Evolutionary conservation across 441 rosid genomes (phyloP).

Genomic region (Arabidopsis lyrata): DNA sequence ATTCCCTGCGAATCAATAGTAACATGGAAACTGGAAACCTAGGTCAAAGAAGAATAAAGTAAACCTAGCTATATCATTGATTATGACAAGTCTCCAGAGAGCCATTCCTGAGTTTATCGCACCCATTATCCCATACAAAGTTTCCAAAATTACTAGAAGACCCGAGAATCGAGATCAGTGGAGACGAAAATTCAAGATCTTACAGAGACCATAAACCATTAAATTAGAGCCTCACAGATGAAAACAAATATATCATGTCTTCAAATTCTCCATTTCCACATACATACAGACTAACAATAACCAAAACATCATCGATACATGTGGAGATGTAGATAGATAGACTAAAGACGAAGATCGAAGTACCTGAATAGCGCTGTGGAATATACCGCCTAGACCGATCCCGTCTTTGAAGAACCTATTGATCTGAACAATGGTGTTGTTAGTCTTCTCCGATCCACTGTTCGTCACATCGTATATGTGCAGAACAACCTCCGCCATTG

Average conservation of each 20-base stretch:
- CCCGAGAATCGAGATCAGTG: not conserved
- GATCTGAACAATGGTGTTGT: conserved; percentile 88
- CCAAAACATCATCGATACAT: conserved; percentile 2
- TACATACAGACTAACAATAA: conserved; percentile 2
- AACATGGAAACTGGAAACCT: no score
- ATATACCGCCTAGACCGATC: conserved; percentile 94
- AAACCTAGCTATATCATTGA: conserved; percentile 14
- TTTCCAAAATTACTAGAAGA: not conserved
- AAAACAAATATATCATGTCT: not conserved
- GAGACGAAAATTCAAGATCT: not conserved
- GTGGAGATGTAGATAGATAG: not conserved
- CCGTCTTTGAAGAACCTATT: conserved; percentile 96
- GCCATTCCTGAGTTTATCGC: not conserved
- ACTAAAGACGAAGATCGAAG: not conserved
- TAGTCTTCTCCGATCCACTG: conserved; percentile 96
- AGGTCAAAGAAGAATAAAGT: conserved; percentile 22
- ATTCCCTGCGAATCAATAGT: not conserved
- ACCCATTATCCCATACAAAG: not conserved
- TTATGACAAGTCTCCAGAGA: not conserved
- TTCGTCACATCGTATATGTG: conserved; percentile 97
- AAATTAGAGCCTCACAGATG: conserved; percentile 36
- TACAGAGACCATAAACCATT: not conserved
- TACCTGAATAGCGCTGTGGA: conserved; percentile 99
- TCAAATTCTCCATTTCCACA: conserved; percentile 11
- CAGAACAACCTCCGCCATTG: conserved; percentile 80